phyloP scores from a whole-genome alignment of 345 rosid genomes.

The Dipteronia sinensis region DNA sequence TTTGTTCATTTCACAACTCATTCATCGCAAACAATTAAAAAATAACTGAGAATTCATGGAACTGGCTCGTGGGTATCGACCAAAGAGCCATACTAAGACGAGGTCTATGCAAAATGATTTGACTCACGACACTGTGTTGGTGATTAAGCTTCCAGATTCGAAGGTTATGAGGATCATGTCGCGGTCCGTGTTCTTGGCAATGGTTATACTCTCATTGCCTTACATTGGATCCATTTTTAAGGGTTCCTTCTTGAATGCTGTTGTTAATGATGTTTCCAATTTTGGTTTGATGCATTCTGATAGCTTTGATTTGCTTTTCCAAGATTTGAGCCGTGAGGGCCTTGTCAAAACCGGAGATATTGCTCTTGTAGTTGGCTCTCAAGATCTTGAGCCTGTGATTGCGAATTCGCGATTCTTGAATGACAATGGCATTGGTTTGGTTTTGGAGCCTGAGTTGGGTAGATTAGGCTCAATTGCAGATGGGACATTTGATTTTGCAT shows the following conservation, averaged over 20 bases:
- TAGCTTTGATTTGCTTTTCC: slow-evolving; percentile 37
- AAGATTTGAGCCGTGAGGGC: slow-evolving; percentile 48
- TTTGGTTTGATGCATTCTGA: slow-evolving; percentile 28
- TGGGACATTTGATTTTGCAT: slow-evolving; percentile 42
- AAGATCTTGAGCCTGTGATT: slow-evolving; percentile 22
- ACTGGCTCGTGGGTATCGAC: slow-evolving; percentile 21
- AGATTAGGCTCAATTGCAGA: slow-evolving; percentile 24
- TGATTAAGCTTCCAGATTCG: slow-evolving; percentile 45
- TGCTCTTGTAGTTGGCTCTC: slow-evolving; percentile 40
- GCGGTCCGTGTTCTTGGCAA: slow-evolving; percentile 46
- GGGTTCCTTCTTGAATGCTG: slow-evolving; percentile 12
- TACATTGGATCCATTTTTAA: slow-evolving; percentile 31
- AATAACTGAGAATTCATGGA: slow-evolving; percentile 22
- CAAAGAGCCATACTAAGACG: slow-evolving; percentile 19
- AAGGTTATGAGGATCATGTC: slow-evolving; percentile 39
- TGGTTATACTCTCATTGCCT: slow-evolving; percentile 40
- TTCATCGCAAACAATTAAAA: not conserved
- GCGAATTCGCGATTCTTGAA: slow-evolving; percentile 29
- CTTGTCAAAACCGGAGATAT: slow-evolving; percentile 50
- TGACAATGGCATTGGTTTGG: slow-evolving; percentile 34
- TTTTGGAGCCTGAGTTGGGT: slow-evolving; percentile 32
- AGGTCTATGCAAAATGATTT: slow-evolving; percentile 23
- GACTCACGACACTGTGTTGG: slow-evolving; percentile 32
- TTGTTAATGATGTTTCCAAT: slow-evolving; percentile 10
- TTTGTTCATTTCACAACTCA: not conserved